Base-by-base conservation (phyloP, 371 early-diverging fungal genomes). In the Mucor mucedo region DNA sequence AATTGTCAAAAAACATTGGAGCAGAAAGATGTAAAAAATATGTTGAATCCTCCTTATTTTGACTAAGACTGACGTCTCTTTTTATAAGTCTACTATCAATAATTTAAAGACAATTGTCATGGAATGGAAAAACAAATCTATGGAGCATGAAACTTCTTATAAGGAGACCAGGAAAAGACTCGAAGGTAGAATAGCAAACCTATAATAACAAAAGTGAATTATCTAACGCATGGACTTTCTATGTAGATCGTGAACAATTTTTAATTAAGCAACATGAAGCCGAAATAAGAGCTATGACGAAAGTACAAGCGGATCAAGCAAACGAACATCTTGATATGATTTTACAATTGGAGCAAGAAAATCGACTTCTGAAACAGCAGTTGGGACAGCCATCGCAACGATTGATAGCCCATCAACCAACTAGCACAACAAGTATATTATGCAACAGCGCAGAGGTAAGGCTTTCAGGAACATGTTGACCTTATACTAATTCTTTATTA, bases 111-210 rank as follows among this genome's bases (percentile, higher is more conserved):
- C 57, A 27, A 53, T 65, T 3, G 62, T 61, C 7, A 35, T 58
- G 33, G 65, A 69, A 28, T 69, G 69, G 69, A 65, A 69, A 58
- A 65, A 60, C 9, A 64, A 69, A 16, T 65, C 69, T 4, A 53
- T 41, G 1, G 65, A 69, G 28, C 47, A 48, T 44, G 65, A 69
- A 58, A 48, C 29, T 5, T 47, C 61, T 9, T 58, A 57, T 14
- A 65, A 64, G 33, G 53, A 53, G 47, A 27, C 45, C 0, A 49
- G 55, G 13, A 49, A 53, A 8, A 35, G 33, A 52, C 30, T 47
- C 32, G 52, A 60, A 63, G 66, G 66, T 65, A 65, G 0, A 4
- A 21, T 21, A 21, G 21, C 21, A 21, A 21, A 21, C 21, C 21
- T 21, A 21, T 21, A 21, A 21, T 21, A 21, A 21, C 21, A 21